phyloP scores from a whole-genome alignment of 2,329 filamentous ascomycete species.

The Clarireedia monteithiana region DNA sequence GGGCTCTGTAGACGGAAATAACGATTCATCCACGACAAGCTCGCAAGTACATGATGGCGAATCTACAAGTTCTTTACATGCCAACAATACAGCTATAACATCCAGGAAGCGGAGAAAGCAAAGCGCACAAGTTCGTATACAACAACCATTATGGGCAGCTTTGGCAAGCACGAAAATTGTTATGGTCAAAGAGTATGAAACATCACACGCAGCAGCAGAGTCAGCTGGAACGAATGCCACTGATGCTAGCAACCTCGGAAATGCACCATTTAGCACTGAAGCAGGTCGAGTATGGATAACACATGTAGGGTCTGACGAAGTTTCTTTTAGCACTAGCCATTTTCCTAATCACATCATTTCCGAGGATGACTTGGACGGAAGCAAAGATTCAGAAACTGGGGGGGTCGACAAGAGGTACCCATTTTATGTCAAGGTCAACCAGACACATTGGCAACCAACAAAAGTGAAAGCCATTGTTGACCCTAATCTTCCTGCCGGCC shows the following conservation, averaged over 20 bases:
- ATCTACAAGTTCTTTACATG: slow-evolving; percentile 17
- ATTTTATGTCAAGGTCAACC: slow-evolving; percentile 72
- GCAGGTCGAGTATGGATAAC: slow-evolving; percentile 73
- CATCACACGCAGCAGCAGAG: slow-evolving; percentile 69
- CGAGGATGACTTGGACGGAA: slow-evolving; percentile 31
- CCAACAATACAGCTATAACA: slow-evolving; percentile 36
- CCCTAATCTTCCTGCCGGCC: slow-evolving; percentile 26
- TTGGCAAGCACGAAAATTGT: slow-evolving; percentile 95
- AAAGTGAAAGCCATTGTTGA: slow-evolving; percentile 51
- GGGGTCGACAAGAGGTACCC: slow-evolving; percentile 63
- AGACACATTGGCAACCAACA: slow-evolving; percentile 71
- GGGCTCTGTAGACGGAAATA: slow-evolving; percentile 41
- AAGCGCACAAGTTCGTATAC: slow-evolving; percentile 80
- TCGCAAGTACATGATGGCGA: slow-evolving; percentile 21
- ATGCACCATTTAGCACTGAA: slow-evolving; percentile 63
- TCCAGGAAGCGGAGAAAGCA: slow-evolving; percentile 84
- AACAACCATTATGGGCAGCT: slow-evolving; percentile 90
- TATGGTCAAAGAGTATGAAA: slow-evolving; percentile 83
- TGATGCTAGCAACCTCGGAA: slow-evolving; percentile 69
- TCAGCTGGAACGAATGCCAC: slow-evolving; percentile 67
- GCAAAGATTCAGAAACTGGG: slow-evolving; percentile 25
- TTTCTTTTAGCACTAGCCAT: slow-evolving; percentile 66
- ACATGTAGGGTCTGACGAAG: slow-evolving; percentile 69
- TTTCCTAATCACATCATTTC: slow-evolving; percentile 39
- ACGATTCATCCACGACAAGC: slow-evolving; percentile 29